A percentile compares a stretch with the other conserved stretches of the same genome.
Conservation (phyloP, 257 asterid species). For the Forsythia viridissima region DNA sequence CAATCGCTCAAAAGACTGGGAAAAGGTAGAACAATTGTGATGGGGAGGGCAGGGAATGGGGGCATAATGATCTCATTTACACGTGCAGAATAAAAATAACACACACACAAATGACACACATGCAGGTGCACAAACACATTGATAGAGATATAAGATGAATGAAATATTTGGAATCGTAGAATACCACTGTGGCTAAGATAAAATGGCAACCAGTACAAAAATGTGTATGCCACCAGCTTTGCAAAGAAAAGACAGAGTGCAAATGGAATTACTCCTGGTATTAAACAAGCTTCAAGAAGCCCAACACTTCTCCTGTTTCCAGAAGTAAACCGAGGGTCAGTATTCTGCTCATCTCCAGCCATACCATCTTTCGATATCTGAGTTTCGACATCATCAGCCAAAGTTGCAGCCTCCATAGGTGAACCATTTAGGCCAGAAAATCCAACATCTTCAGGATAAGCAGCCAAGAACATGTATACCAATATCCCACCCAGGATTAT, state of each 20-base stretch:
- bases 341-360: conserved; percentile 22
- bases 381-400: conserved; percentile 51
- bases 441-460: conserved; percentile 83
- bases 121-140: not conserved
- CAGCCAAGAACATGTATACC: conserved; percentile 68
- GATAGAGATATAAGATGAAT: not conserved
- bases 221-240: conserved; percentile 85
- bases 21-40: no score
- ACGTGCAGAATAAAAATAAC: no score
- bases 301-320: conserved; percentile 57
- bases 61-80: no score
- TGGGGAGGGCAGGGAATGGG: no score
- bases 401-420: conserved; percentile 10
- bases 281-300: conserved; percentile 58
- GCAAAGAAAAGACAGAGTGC: conserved; percentile 84
- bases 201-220: conserved; percentile 85
- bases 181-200: conserved; percentile 88
- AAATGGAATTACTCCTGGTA: conserved; percentile 89
- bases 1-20: no score
- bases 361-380: conserved; percentile 32
- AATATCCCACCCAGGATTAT: conserved; percentile 56
- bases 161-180: not conserved
- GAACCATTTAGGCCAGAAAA: conserved; percentile 38
- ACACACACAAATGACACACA: not conserved
- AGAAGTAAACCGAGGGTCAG: conserved; percentile 9